Conservation (phyloP, 768 basidiomycete species). For the Trametopsis cervina region DNA sequence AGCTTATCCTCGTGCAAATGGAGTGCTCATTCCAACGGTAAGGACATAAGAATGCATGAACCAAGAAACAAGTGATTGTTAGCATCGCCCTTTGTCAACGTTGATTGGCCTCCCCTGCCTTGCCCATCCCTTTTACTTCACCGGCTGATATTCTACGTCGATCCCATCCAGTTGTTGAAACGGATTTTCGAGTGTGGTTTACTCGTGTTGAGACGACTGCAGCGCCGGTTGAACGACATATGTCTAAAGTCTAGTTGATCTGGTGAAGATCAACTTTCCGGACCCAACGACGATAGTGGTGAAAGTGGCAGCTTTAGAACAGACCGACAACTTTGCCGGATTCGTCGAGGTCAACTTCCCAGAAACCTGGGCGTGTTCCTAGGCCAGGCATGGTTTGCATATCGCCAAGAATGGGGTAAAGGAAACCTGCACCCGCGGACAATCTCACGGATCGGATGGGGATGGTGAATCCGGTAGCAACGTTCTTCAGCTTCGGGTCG, state of each 20-base stretch:
- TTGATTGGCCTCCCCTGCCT: not conserved
- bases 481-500: conserved; percentile 85
- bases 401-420: conserved; percentile 92
- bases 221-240: conserved; percentile 14
- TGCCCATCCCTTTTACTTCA: not conserved
- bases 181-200: not conserved
- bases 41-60: no score
- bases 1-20: no score
- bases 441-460: conserved; percentile 85
- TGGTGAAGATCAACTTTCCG: conserved; percentile 27
- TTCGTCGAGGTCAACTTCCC: conserved; percentile 81
- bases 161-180: not conserved
- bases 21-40: no score
- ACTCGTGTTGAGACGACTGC: conserved; percentile 31
- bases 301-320: conserved; percentile 61
- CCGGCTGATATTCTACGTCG: not conserved
- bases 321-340: conserved; percentile 81
- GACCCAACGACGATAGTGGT: no score
- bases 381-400: conserved; percentile 99
- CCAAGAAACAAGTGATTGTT: no score
- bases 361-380: conserved; percentile 88
- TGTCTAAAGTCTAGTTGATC: conserved; percentile 23
- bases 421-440: conserved; percentile 91
- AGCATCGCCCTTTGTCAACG: not conserved
- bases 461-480: conserved; percentile 87